A percentile compares a stretch with the other conserved stretches of the same genome.
These are phyloP conservation scores for Austroboletus niveus DNA, from an alignment of 1,284 basidiomycete species.

Conservation along the genomic window DNA sequence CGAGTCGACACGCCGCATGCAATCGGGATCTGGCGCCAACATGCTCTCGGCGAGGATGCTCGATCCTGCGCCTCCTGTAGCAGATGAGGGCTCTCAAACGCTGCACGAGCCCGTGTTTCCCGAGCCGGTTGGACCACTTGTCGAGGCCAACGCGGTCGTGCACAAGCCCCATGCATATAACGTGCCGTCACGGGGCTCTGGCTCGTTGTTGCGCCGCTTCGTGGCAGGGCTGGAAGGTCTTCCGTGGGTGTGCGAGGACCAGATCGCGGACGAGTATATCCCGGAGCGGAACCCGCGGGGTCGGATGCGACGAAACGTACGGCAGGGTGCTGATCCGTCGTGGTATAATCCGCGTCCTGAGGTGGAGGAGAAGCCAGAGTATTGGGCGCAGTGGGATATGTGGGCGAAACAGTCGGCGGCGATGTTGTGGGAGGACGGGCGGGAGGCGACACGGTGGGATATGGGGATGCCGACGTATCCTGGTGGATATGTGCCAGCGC, in stretches of 20 bases:
- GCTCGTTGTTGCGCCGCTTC: slow-evolving; percentile 20
- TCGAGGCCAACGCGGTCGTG: background rate
- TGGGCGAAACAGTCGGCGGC: slow-evolving; percentile 26
- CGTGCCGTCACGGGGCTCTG: background rate
- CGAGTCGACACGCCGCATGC: slow-evolving; percentile 1
- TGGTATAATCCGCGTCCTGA: slow-evolving; percentile 23
- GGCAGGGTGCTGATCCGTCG: slow-evolving; percentile 20
- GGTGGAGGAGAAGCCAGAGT: background rate
- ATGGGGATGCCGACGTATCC: slow-evolving; percentile 12
- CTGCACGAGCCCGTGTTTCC: slow-evolving; percentile 13
- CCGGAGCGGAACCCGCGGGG: slow-evolving; percentile 18
- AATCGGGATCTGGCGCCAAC: too few relatives aligned
- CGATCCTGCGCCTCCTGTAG: background rate
- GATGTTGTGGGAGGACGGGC: slow-evolving; percentile 8
- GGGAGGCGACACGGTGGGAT: background rate
- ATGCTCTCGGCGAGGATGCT: background rate
- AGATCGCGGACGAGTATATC: slow-evolving; percentile 24
- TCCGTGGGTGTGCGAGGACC: slow-evolving; percentile 22
- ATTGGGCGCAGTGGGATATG: slow-evolving; percentile 25
- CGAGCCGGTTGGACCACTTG: background rate
- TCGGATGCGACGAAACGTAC: slow-evolving; percentile 9
- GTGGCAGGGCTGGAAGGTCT: slow-evolving; percentile 13
- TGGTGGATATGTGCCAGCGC: slow-evolving; percentile 16
- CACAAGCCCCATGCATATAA: background rate
- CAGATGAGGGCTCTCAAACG: slow-evolving; percentile 20